Conservation (phyloP, 73 alveolate species). For the Durusdinium trenchii region DNA sequence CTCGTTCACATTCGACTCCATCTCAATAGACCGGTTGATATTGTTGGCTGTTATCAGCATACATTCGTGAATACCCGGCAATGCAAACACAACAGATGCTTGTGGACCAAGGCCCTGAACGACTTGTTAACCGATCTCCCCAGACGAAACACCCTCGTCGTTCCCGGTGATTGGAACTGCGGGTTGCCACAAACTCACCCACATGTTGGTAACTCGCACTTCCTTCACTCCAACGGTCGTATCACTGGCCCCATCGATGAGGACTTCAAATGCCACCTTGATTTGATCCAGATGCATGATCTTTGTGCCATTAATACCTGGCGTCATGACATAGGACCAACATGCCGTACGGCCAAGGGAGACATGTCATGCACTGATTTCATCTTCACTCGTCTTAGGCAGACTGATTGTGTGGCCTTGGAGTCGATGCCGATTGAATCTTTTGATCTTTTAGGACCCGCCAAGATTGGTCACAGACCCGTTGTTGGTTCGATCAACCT, state of each 20-base stretch:
- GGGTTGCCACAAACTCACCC: not conserved
- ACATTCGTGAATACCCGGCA: not conserved
- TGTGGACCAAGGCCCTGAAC: not conserved
- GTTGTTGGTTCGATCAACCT: too few species aligned
- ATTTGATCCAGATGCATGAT: not conserved
- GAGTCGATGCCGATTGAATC: not conserved
- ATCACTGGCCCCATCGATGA: not conserved
- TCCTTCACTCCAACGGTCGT: not conserved
- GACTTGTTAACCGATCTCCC: not conserved
- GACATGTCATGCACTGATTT: not conserved
- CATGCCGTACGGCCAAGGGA: not conserved
- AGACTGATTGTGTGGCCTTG: not conserved
- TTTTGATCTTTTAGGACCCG: not conserved
- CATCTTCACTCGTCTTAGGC: not conserved
- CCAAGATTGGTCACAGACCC: not conserved
- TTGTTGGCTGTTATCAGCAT: not conserved
- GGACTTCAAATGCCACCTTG: not conserved
- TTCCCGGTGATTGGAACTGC: not conserved
- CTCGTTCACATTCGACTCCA: not conserved
- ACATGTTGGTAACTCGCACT: not conserved
- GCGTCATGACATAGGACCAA: not conserved
- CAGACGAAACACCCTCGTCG: not conserved
- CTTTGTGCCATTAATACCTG: not conserved
- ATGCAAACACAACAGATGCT: not conserved
- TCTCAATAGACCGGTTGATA: not conserved